Conservation (phyloP, 805 yeast species). For the Candida manassasensis region DNA sequence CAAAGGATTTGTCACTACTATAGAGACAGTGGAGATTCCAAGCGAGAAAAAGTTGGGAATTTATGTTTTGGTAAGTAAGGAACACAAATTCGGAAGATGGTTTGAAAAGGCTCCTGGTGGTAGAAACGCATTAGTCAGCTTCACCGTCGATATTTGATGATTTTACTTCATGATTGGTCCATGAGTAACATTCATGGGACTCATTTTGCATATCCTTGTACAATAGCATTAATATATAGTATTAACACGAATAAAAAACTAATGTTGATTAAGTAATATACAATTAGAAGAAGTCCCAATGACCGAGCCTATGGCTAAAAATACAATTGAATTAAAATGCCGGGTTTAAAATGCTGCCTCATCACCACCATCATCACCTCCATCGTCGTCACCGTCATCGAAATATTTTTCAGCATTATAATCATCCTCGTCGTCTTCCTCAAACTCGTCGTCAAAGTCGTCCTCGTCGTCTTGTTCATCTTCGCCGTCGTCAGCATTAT, state of each 20-base stretch:
- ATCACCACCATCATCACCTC: conserved; percentile 53
- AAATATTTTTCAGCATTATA: conserved; percentile 78
- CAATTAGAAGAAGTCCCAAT: not conserved
- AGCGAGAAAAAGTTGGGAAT: conserved; percentile 46
- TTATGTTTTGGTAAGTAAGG: conserved; percentile 71
- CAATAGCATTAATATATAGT: conserved; percentile 1
- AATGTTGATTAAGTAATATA: not conserved
- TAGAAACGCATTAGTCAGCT: conserved; percentile 59
- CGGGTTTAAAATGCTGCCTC: conserved; percentile 59
- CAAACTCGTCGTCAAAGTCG: conserved; percentile 64
- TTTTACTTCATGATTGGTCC: not conserved
- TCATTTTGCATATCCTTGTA: conserved; percentile 1
- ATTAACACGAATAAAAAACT: not conserved
- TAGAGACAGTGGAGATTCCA: conserved; percentile 52
- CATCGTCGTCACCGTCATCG: conserved; percentile 62
- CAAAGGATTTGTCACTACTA: conserved; percentile 65
- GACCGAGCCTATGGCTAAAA: not conserved
- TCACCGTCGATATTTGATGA: conserved; percentile 26
- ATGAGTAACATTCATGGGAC: conserved; percentile 2
- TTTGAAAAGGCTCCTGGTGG: conserved; percentile 55
- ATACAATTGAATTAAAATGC: not conserved
- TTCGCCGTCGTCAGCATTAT: conserved; percentile 38
- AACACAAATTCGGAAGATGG: conserved; percentile 90
- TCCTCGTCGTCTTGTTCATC: conserved; percentile 41
- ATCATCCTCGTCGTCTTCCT: conserved; percentile 73